Conservation (phyloP, 176 grass and related monocot species). For the Cenchrus purpureus region DNA sequence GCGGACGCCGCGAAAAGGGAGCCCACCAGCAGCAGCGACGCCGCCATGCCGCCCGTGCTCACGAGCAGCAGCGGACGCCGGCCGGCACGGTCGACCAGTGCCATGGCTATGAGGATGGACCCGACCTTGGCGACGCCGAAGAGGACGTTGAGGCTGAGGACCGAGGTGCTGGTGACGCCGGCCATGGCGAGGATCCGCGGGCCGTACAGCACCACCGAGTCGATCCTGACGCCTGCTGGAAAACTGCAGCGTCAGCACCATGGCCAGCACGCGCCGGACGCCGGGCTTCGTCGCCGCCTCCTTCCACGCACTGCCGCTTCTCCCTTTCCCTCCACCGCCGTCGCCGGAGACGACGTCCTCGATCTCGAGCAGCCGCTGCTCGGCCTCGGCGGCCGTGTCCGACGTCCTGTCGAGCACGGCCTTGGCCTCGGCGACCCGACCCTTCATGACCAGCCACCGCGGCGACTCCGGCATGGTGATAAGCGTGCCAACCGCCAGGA, state of each 20-base stretch:
- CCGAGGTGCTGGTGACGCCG: slow-evolving; percentile 32
- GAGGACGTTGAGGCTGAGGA: slow-evolving; percentile 60
- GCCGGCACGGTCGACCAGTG: slow-evolving; percentile 56
- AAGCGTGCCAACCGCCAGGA: slow-evolving; percentile 31
- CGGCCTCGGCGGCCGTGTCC: slow-evolving; percentile 11
- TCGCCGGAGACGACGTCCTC: not conserved
- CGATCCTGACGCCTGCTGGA: slow-evolving; percentile 60
- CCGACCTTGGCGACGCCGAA: slow-evolving; percentile 67
- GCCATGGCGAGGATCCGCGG: slow-evolving; percentile 55
- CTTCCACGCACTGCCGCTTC: slow-evolving; percentile 46
- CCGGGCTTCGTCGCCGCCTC: slow-evolving; percentile 41
- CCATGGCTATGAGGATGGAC: slow-evolving; percentile 71
- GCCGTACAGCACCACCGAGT: slow-evolving; percentile 64
- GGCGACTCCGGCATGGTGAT: slow-evolving; percentile 69
- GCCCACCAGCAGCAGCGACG: slow-evolving; percentile 43
- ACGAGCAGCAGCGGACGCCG: slow-evolving; percentile 57
- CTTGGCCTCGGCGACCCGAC: not conserved
- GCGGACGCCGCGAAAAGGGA: slow-evolving; percentile 44
- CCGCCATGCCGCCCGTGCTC: slow-evolving; percentile 67
- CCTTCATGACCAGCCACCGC: slow-evolving; percentile 64
- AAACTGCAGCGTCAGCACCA: slow-evolving; percentile 50
- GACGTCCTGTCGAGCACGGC: not conserved
- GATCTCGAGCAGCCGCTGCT: slow-evolving; percentile 7
- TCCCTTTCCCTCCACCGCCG: not conserved
- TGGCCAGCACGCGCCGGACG: slow-evolving; percentile 37